phyloP scores from a whole-genome alignment of 75 land plant genomes.

The Pseudotsuga menziesii region DNA sequence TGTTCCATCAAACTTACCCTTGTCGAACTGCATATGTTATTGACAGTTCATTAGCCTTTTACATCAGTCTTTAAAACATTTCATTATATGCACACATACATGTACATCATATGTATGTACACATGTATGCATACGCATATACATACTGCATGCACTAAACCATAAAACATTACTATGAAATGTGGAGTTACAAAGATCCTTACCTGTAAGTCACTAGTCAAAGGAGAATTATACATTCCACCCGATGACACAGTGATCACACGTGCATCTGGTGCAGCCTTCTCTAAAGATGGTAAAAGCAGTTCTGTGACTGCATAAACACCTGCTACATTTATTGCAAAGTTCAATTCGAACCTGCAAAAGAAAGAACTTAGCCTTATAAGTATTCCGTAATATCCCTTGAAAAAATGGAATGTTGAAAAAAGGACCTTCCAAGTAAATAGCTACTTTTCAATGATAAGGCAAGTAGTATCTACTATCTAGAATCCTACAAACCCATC shows the following conservation, averaged over 20 bases:
- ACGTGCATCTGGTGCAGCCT: conserved; percentile 85
- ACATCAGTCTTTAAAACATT: conserved; percentile 2
- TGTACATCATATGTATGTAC: too few species aligned
- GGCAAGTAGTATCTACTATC: neutral
- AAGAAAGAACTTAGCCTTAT: neutral
- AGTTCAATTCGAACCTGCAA: conserved; percentile 79
- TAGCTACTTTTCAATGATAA: neutral
- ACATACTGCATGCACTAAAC: neutral
- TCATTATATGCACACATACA: neutral
- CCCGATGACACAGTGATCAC: conserved; percentile 94
- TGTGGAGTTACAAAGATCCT: neutral
- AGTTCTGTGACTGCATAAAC: conserved; percentile 74
- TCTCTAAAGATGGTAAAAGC: conserved; percentile 77
- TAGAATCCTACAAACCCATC: conserved; percentile 59
- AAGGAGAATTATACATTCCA: conserved; percentile 80
- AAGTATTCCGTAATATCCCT: neutral
- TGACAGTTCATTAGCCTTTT: neutral
- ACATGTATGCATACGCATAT: too few species aligned
- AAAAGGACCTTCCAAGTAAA: conserved; percentile 4
- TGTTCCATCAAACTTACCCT: conserved; percentile 66
- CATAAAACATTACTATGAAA: neutral
- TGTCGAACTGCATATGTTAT: conserved; percentile 44
- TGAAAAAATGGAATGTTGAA: neutral
- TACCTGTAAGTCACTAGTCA: conserved; percentile 77
- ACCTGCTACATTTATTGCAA: conserved; percentile 88